These are phyloP conservation scores for Podospora pseudopauciseta DNA, from an alignment of 495 filamentous ascomycete genomes.

Conservation along the genomic window DNA sequence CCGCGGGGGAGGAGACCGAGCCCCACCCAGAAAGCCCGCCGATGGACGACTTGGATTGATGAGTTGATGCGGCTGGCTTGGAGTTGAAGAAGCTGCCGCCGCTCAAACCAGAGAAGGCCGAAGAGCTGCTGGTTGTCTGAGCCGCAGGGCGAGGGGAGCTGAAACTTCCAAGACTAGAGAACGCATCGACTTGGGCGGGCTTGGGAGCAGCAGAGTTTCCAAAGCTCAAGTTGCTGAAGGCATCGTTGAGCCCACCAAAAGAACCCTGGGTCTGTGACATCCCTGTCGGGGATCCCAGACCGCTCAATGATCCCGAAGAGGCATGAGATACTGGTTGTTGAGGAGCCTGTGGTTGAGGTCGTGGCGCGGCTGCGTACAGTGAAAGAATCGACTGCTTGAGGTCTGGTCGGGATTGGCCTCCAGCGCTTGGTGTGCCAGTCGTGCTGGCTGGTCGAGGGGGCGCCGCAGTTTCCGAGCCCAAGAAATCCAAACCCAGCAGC, in stretches of 20 bases:
- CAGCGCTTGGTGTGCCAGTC: constrained; percentile 53
- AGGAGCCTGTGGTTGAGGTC: constrained; percentile 54
- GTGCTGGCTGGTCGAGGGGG: constrained; percentile 71
- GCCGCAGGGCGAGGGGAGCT: constrained; percentile 51
- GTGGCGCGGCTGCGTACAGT: constrained; percentile 81
- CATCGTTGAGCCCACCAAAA: constrained; percentile 76
- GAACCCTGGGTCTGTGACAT: constrained; percentile 46
- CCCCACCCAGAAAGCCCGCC: constrained; percentile 48
- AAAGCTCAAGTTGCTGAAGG: constrained; percentile 82
- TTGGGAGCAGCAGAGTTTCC: constrained; percentile 52
- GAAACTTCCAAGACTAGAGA: constrained; percentile 66
- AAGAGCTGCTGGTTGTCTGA: constrained; percentile 43
- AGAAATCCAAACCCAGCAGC: constrained; percentile 88
- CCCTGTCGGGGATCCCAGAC: constrained; percentile 51
- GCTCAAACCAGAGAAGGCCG: constrained; percentile 54
- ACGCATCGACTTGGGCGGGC: constrained; percentile 57
- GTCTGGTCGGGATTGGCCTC: constrained; percentile 77
- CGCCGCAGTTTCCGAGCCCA: constrained; percentile 65
- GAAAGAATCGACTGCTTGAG: constrained; percentile 96
- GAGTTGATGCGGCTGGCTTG: constrained; percentile 54
- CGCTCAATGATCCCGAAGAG: constrained; percentile 44
- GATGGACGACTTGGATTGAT: constrained; percentile 48
- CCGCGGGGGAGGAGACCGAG: constrained; percentile 50
- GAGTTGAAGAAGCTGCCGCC: constrained; percentile 81
- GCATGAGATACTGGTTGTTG: constrained; percentile 51